A percentile compares a stretch with the other conserved stretches of the same genome.
These are phyloP conservation scores for Coleophoma crateriformis DNA, from an alignment of 2,329 filamentous ascomycete genomes.

Conservation along the genomic window DNA sequence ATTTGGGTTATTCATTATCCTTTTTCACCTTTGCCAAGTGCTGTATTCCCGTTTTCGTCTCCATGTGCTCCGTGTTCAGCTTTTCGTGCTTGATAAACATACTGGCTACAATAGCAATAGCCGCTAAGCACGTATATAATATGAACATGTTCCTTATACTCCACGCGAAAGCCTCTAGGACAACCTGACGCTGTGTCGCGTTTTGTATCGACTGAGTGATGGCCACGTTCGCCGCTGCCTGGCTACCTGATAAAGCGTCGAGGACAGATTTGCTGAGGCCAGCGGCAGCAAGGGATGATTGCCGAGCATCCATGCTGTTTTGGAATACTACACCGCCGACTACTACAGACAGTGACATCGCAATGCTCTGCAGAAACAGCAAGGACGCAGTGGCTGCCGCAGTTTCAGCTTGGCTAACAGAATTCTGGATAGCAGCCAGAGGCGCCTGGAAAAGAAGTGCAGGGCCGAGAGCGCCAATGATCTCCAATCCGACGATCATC, in stretches of 20 bases:
- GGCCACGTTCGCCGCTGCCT: background rate
- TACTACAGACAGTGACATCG: conserved; percentile 35
- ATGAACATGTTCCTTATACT: background rate
- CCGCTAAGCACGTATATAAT: background rate
- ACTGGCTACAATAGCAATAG: background rate
- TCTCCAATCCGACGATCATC: conserved; percentile 53
- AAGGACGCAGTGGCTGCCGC: conserved; percentile 60
- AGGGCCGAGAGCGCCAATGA: conserved; percentile 53
- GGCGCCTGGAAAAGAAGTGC: conserved; percentile 64
- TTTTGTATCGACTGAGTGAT: background rate
- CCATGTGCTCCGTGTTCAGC: background rate
- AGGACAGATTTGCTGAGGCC: background rate
- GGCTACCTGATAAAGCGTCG: too few relatives aligned
- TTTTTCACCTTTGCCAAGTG: too few relatives aligned
- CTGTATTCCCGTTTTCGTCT: background rate
- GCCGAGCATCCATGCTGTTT: conserved; percentile 26
- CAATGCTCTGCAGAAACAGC: conserved; percentile 46
- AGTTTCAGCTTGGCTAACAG: conserved; percentile 53
- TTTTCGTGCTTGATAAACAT: background rate
- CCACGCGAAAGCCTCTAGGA: background rate
- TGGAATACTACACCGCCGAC: conserved; percentile 40
- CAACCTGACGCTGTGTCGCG: background rate
- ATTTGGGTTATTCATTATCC: too few relatives aligned
- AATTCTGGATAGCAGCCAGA: conserved; percentile 60
- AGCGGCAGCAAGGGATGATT: background rate